Evolutionary conservation across 148 eudicot species (phyloP), one percentile per base, ranked within the genome.

Genomic region (Nepenthes gracilis): DNA sequence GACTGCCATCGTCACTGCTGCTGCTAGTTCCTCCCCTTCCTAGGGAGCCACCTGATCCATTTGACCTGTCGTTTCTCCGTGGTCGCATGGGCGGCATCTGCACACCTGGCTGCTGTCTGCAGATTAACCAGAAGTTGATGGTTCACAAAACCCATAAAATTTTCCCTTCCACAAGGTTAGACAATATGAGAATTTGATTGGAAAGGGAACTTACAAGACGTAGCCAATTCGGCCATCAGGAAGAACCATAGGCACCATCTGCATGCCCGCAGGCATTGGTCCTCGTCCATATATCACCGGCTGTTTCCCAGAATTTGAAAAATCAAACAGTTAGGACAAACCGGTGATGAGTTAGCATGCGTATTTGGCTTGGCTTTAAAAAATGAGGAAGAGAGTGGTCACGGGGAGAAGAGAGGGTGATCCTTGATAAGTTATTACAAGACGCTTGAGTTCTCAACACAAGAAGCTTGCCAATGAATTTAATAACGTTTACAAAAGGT

Each of bases 221-320:
- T 93, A 93, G 76, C 98, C 98, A 38, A 93, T 86, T 61, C 79
- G 91, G 65, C 98, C 98, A 81, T 93, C 95, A 32, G 98, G 98
- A n/a, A 93, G 81, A 77, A 93, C 90, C 98, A 93, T 93, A 5
- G 98, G 98, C 58, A 93, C 96, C 98, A 93, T 93, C 56, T 88
- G 96, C 98, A 93, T 93, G 68, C 96, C 96, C 35, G 95, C 35
- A 47, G 98, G 98, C 95, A 88, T 89, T 23, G 96, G 85, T 1
- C 98, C 96, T 64, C 98, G 80, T 35, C 98, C 98, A 36, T 84
- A 93, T 59, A 93, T 93, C 72, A 93, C 63, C 54, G 98, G 98
- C 95, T 93, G 91, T 68, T 48, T 36, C 33, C 23, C 23, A 14
- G 12, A 49, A 5, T 4, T 47, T 15, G 14, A 34, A 49, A 53